phyloP scores from a whole-genome alignment of 176 grass and related monocot genomes.

The Thalia dealbata region DNA sequence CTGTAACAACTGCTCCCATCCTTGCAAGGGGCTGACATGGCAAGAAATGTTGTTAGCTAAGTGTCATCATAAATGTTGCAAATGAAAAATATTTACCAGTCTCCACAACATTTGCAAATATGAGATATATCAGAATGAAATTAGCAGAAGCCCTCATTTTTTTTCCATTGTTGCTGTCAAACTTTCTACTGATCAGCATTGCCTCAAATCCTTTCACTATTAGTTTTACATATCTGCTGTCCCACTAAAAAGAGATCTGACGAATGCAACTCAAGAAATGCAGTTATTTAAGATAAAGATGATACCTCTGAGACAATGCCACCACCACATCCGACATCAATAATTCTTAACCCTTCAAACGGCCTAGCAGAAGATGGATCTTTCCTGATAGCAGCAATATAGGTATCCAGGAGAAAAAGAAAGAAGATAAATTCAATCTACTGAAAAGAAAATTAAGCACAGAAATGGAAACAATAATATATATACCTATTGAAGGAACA shows the following conservation, averaged over 20 bases:
- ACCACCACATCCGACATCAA: slow-evolving; percentile 98
- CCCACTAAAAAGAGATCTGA: not conserved
- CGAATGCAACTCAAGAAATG: not conserved
- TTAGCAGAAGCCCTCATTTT: not conserved
- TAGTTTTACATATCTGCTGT: not conserved
- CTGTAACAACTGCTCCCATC: slow-evolving; percentile 81
- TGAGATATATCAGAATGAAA: not conserved
- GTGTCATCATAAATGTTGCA: not conserved
- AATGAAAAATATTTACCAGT: not conserved
- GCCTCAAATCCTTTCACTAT: not conserved
- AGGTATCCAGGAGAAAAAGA: not conserved
- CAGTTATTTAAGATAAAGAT: not conserved
- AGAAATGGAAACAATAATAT: not conserved
- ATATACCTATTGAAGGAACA: not conserved
- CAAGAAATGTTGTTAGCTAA: not conserved
- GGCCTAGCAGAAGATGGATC: slow-evolving; percentile 73
- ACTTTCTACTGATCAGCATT: not conserved
- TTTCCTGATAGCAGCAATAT: slow-evolving; percentile 37
- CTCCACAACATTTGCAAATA: not conserved
- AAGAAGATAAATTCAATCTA: not conserved
- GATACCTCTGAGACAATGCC: slow-evolving; percentile 87
- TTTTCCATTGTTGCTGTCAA: not conserved
- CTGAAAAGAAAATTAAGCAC: not conserved
- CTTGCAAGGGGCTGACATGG: slow-evolving; percentile 65
- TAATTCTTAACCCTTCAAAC: slow-evolving; percentile 80